phyloP scores from a whole-genome alignment of 148 eudicot genomes.

The Rhododendron simsii region DNA sequence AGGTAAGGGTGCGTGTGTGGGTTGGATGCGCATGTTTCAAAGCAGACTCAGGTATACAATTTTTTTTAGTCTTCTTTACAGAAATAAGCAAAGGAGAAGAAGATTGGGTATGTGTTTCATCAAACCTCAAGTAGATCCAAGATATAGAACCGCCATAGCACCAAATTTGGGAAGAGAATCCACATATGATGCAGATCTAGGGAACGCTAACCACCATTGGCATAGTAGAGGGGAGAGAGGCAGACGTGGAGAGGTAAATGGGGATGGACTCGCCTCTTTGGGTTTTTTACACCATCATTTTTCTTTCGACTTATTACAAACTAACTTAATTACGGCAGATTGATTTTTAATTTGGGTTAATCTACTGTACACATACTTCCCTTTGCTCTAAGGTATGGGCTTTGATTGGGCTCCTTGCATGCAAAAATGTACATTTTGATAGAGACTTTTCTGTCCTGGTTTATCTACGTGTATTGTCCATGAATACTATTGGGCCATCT shows the following conservation, averaged over 20 bases:
- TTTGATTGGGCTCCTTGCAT: background rate
- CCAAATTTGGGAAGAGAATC: background rate
- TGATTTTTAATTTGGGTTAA: background rate
- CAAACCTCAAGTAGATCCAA: background rate
- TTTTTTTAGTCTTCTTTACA: background rate
- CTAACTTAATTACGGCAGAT: background rate
- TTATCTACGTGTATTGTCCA: background rate
- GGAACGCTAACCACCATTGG: background rate
- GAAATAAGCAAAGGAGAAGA: background rate
- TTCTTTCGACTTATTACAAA: background rate
- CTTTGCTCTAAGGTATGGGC: background rate
- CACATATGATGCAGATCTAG: background rate
- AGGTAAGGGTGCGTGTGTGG: background rate
- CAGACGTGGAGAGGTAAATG: background rate
- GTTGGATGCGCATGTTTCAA: background rate
- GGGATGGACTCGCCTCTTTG: background rate
- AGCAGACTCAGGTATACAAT: background rate
- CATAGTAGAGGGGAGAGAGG: background rate
- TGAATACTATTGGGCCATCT: background rate
- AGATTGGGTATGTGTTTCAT: background rate
- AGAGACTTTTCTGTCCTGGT: background rate
- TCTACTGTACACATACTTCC: background rate
- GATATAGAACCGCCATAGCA: background rate
- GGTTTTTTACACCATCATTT: background rate
- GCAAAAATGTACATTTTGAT: background rate